Conservation (phyloP, 176 grass and related monocot genomes). For the Bromus sterilis region DNA sequence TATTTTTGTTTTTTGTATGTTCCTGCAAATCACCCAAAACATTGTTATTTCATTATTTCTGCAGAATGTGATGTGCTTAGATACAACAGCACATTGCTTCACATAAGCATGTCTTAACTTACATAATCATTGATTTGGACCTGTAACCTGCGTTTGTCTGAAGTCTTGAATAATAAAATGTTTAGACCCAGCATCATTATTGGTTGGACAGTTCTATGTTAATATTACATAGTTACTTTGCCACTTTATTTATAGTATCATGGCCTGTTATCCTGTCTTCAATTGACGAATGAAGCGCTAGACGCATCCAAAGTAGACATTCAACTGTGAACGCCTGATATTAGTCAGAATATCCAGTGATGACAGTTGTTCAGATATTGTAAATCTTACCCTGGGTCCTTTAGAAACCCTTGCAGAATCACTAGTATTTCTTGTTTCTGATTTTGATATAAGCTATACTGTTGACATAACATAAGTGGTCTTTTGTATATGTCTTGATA, state of each 20-base stretch:
- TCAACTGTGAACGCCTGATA: not conserved
- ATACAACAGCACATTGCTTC: not conserved
- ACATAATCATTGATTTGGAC: not conserved
- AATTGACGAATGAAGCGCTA: not conserved
- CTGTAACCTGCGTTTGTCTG: no score
- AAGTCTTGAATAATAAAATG: not conserved
- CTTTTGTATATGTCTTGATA: not conserved
- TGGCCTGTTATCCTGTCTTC: not conserved
- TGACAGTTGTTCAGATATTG: no score
- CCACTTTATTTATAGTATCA: not conserved
- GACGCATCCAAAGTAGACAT: not conserved
- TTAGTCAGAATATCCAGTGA: not conserved
- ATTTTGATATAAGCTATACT: not conserved
- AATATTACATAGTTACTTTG: not conserved
- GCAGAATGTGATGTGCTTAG: not conserved
- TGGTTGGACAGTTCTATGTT: not conserved
- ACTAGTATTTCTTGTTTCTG: not conserved
- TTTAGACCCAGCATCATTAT: not conserved
- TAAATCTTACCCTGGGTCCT: no score
- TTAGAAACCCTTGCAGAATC: not conserved
- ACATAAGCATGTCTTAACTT: not conserved
- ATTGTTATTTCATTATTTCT: not conserved
- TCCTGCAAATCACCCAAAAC: not conserved
- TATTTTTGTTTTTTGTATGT: not conserved
- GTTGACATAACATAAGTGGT: not conserved